Conservation (phyloP, 129 eudicot species). For the Ambrosia artemisiifolia region DNA sequence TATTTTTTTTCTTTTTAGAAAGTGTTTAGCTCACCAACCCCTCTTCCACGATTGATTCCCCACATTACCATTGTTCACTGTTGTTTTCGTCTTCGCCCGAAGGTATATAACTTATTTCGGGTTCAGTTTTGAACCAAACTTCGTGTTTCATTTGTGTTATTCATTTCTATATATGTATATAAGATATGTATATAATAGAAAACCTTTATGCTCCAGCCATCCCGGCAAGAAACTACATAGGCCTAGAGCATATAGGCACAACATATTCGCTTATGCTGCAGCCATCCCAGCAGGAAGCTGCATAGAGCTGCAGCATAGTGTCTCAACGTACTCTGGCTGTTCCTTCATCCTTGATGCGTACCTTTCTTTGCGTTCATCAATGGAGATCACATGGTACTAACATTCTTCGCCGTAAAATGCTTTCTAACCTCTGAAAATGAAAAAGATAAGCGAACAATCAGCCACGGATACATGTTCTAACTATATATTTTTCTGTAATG, state of each 20-base stretch:
- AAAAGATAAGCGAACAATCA: background rate
- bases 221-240: conserved; percentile 27
- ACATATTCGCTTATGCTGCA: conserved; percentile 51
- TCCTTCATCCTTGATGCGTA: conserved; percentile 43
- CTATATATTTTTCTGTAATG: background rate
- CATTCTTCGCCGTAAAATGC: conserved; percentile 80
- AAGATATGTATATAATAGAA: conserved; percentile 3
- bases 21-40: too few relatives aligned
- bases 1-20: too few relatives aligned
- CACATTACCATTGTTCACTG: conserved; percentile 10
- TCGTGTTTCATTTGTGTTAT: conserved; percentile 21
- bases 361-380: conserved; percentile 62
- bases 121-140: conserved; percentile 30
- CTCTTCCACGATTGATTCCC: conserved; percentile 19
- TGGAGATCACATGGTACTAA: conserved; percentile 51
- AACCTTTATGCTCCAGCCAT: background rate
- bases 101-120: conserved; percentile 24
- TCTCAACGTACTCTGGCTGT: conserved; percentile 35
- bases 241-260: conserved; percentile 53
- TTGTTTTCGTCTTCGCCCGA: conserved; percentile 9
- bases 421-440: conserved; percentile 61
- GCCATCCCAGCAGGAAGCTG: conserved; percentile 60
- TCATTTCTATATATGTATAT: conserved; percentile 22
- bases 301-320: conserved; percentile 61
- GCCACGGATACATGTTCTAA: conserved; percentile 6